Conservation (phyloP, 202 grass and related monocot species). For the Schoenoplectus tabernaemontani region DNA sequence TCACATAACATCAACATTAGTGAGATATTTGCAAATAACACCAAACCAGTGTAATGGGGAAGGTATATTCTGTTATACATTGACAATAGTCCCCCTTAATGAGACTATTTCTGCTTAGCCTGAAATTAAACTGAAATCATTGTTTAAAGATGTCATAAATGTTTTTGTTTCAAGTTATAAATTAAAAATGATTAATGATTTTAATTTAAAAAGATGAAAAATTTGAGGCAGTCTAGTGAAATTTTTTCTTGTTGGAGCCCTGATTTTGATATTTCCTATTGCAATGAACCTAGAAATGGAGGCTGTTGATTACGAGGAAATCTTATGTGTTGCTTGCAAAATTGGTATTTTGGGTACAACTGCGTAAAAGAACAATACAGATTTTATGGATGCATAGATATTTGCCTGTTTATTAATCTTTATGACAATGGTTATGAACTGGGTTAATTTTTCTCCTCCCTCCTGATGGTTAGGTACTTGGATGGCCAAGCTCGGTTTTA, state of each 20-base stretch:
- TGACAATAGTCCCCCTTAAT: not conserved
- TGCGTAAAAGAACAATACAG: not conserved
- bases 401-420: slow-evolving; percentile 14
- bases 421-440: not conserved
- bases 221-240: not conserved
- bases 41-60: not conserved
- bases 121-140: slow-evolving; percentile 5
- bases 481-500: slow-evolving; percentile 65
- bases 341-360: not conserved
- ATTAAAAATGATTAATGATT: not conserved
- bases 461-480: slow-evolving; percentile 54
- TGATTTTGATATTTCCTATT: not conserved
- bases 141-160: not conserved
- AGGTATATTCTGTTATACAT: not conserved
- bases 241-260: not conserved
- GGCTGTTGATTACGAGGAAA: slow-evolving; percentile 1
- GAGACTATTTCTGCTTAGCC: not conserved
- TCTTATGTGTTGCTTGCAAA: not conserved
- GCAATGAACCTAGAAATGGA: not conserved
- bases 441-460: slow-evolving; percentile 11
- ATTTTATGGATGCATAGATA: not conserved
- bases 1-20: not conserved
- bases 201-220: not conserved
- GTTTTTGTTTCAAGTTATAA: not conserved
- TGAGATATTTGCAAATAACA: not conserved